A percentile compares a stretch with the other conserved stretches of the same genome.
Conservation (phyloP, 805 yeast genomes). For the Metschnikowia continentalis region DNA sequence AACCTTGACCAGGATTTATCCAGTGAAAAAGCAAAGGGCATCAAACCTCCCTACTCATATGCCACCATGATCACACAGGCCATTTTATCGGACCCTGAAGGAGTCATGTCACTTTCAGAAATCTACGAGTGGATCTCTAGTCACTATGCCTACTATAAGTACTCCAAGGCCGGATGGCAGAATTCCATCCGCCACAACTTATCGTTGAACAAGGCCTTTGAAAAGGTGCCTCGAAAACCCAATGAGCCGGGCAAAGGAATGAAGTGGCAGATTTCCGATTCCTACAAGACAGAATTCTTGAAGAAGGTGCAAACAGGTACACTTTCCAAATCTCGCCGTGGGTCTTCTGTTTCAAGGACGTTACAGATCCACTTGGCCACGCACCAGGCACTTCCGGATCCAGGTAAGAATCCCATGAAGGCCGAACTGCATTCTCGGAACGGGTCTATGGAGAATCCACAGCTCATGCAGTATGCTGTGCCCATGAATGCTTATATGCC, state of each 20-base stretch:
- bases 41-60: conserved; percentile 94
- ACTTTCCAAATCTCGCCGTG: conserved; percentile 68
- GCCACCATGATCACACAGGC: conserved; percentile 99
- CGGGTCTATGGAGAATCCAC: background rate
- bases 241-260: conserved; percentile 98
- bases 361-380: conserved; percentile 69
- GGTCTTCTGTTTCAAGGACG: conserved; percentile 77
- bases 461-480: background rate
- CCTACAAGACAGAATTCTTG: conserved; percentile 79
- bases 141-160: conserved; percentile 88
- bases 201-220: conserved; percentile 94
- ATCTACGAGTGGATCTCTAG: conserved; percentile 87
- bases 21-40: conserved; percentile 85
- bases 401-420: conserved; percentile 7
- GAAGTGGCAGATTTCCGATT: conserved; percentile 95
- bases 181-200: conserved; percentile 94
- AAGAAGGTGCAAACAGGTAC: conserved; percentile 75
- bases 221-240: conserved; percentile 91
- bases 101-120: conserved; percentile 83
- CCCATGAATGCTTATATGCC: background rate
- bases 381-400: conserved; percentile 50
- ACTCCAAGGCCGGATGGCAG: conserved; percentile 96
- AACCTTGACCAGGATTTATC: conserved; percentile 63
- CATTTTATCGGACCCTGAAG: conserved; percentile 80
- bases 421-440: background rate